Conservation (phyloP, 2,329 filamentous ascomycete genomes). For the Annulohypoxylon truncatum region DNA sequence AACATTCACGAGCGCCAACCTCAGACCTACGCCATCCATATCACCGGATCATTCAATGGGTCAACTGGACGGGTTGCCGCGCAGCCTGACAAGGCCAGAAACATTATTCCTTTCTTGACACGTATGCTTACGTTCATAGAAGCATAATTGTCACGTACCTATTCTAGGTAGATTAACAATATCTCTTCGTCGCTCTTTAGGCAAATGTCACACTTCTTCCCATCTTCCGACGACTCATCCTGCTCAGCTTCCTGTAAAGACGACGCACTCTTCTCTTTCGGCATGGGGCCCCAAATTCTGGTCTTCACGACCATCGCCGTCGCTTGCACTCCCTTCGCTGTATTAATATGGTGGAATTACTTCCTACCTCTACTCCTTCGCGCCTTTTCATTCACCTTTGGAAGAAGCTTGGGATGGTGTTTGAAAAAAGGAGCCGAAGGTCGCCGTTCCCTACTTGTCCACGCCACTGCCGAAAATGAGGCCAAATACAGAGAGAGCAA, state of each 20-base stretch:
- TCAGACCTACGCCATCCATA: slow-evolving; percentile 8
- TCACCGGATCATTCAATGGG: slow-evolving; percentile 40
- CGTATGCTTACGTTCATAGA: slow-evolving; percentile 25
- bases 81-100: slow-evolving; percentile 38
- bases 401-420: slow-evolving; percentile 67
- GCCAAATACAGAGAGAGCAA: slow-evolving; percentile 49
- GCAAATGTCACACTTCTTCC: slow-evolving; percentile 22
- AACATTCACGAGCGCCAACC: slow-evolving; percentile 19
- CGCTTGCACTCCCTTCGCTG: slow-evolving; percentile 46
- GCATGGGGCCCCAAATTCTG: slow-evolving; percentile 44
- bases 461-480: slow-evolving; percentile 60
- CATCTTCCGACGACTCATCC: not conserved
- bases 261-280: slow-evolving; percentile 31
- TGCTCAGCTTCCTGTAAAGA: slow-evolving; percentile 13
- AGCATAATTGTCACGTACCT: slow-evolving; percentile 9
- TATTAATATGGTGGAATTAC: slow-evolving; percentile 47
- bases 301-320: slow-evolving; percentile 45
- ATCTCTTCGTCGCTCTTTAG: slow-evolving; percentile 20
- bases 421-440: slow-evolving; percentile 72
- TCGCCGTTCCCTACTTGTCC: slow-evolving; percentile 67
- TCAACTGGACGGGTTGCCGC: slow-evolving; percentile 38
- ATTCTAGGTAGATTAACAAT: slow-evolving; percentile 3
- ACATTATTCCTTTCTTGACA: slow-evolving; percentile 32
- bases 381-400: slow-evolving; percentile 54
- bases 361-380: slow-evolving; percentile 51